Percentiles rank a stretch among this genome's conserved stretches.
Conservation (phyloP, 768 basidiomycete species). For the Gelatoporia subvermispora region DNA sequence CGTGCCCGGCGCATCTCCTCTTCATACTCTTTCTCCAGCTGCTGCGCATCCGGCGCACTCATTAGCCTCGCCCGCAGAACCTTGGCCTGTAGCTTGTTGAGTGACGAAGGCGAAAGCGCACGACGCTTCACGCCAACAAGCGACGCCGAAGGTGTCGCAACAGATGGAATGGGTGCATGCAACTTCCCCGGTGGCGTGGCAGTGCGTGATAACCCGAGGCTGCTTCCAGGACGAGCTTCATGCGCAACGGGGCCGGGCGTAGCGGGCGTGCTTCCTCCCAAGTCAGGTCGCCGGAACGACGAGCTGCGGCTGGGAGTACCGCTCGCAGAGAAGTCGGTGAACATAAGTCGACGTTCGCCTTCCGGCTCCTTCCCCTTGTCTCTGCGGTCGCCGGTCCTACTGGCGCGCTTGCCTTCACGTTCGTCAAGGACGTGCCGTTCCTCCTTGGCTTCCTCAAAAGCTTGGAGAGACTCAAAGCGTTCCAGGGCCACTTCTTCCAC, state of each 20-base stretch:
- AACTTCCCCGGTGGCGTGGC: conserved; percentile 56
- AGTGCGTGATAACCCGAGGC: conserved; percentile 57
- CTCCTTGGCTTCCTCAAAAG: conserved; percentile 85
- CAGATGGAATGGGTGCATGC: conserved; percentile 85
- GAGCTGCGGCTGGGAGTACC: conserved; percentile 74
- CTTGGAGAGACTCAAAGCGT: conserved; percentile 78
- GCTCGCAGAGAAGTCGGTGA: conserved; percentile 59
- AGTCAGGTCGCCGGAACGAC: conserved; percentile 80
- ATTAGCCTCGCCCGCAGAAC: conserved; percentile 89
- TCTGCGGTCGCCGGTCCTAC: conserved; percentile 33
- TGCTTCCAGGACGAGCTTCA: conserved; percentile 35
- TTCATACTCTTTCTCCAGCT: conserved; percentile 85
- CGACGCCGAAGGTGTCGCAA: conserved; percentile 66
- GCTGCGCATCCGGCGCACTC: conserved; percentile 69
- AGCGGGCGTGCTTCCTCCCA: conserved; percentile 46
- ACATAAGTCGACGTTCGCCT: conserved; percentile 58
- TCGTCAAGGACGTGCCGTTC: conserved; percentile 85
- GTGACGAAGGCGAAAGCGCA: conserved; percentile 65
- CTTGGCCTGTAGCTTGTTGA: conserved; percentile 91
- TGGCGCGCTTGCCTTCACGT: conserved; percentile 53
- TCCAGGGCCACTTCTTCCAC: conserved; percentile 82
- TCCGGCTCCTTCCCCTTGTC: conserved; percentile 21
- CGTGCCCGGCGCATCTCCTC: conserved; percentile 47
- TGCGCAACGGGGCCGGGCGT: conserved; percentile 43
- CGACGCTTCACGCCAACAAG: conserved; percentile 31